Evolutionary conservation across 495 filamentous ascomycete genomes (phyloP).

Genomic region (Daldinia vernicosa): DNA sequence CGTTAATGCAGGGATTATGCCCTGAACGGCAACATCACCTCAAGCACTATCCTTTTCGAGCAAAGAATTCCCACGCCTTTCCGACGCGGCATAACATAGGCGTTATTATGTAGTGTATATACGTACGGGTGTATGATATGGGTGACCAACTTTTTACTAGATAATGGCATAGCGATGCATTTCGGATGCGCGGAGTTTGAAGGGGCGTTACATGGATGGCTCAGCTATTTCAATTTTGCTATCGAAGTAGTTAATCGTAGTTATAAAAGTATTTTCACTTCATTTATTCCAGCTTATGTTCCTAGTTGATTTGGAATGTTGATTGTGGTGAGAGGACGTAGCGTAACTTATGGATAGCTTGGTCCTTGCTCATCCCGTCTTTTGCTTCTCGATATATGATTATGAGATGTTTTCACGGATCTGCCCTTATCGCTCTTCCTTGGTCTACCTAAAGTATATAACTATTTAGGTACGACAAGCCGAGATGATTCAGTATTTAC

Average conservation of each 20-base stretch:
- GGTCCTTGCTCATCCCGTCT: not conserved
- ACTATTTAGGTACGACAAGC: not conserved
- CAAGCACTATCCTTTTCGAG: not conserved
- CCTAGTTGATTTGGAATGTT: not conserved
- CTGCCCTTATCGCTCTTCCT: not conserved
- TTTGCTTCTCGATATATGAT: slow-evolving; percentile 1
- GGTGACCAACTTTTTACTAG: not conserved
- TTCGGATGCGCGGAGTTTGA: slow-evolving; percentile 18
- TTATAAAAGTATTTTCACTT: slow-evolving; percentile 19
- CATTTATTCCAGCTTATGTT: slow-evolving; percentile 3
- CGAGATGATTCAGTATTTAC: not conserved
- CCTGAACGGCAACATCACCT: not conserved
- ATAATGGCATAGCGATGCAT: slow-evolving; percentile 40
- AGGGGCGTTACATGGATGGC: slow-evolving; percentile 6
- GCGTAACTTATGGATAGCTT: not conserved
- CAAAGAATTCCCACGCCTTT: not conserved
- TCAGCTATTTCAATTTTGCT: slow-evolving; percentile 13
- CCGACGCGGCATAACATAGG: not conserved
- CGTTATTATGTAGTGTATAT: slow-evolving; percentile 31
- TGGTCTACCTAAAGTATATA: not conserved
- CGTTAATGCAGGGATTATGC: not conserved
- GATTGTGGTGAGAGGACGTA: not conserved
- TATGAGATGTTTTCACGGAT: not conserved
- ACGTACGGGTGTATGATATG: slow-evolving; percentile 37
- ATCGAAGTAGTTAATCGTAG: slow-evolving; percentile 41